These are phyloP conservation scores for Graphilbum ipis-grandicollis DNA, from an alignment of 2,329 filamentous ascomycete species.

Conservation along the genomic window DNA sequence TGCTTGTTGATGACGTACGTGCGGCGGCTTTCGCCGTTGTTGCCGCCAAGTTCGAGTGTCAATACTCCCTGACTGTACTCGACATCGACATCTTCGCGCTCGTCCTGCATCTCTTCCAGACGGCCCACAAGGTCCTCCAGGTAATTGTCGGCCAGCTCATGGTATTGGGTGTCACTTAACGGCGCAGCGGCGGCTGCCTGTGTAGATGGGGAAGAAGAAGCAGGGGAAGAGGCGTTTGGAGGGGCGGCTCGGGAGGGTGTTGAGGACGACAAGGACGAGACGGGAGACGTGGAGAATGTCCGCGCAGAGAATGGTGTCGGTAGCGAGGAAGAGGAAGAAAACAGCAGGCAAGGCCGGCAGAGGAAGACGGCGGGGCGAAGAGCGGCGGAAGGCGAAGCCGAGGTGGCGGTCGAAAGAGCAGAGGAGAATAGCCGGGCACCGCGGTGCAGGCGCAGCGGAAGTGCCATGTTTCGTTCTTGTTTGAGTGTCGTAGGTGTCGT, in stretches of 20 bases:
- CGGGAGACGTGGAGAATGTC: neutral
- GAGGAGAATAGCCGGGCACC: neutral
- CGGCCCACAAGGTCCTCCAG: conserved; percentile 38
- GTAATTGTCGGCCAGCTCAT: conserved; percentile 60
- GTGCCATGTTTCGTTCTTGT: neutral
- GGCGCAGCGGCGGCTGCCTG: conserved; percentile 12
- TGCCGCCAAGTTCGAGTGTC: conserved; percentile 4
- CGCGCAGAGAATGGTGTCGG: too few relatives aligned
- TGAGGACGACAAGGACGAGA: too few relatives aligned
- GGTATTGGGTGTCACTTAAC: conserved; percentile 55
- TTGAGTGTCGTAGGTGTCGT: neutral
- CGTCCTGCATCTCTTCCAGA: conserved; percentile 62
- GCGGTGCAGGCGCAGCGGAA: neutral
- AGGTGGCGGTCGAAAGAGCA: neutral
- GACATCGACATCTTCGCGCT: conserved; percentile 60
- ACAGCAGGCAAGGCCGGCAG: neutral
- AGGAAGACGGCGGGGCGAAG: neutral
- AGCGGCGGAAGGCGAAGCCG: neutral
- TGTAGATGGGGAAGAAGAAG: conserved; percentile 7
- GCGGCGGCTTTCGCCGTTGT: conserved; percentile 35
- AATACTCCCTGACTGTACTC: conserved; percentile 45
- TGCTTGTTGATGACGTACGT: conserved; percentile 97
- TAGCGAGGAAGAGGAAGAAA: neutral
- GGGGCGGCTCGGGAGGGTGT: too few relatives aligned
- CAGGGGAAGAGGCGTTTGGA: neutral